A percentile compares a stretch with the other conserved stretches of the same genome.
Evolutionary conservation across 2,329 filamentous ascomycete genomes (phyloP).

Genomic region (Cladophialophora carrionii): DNA sequence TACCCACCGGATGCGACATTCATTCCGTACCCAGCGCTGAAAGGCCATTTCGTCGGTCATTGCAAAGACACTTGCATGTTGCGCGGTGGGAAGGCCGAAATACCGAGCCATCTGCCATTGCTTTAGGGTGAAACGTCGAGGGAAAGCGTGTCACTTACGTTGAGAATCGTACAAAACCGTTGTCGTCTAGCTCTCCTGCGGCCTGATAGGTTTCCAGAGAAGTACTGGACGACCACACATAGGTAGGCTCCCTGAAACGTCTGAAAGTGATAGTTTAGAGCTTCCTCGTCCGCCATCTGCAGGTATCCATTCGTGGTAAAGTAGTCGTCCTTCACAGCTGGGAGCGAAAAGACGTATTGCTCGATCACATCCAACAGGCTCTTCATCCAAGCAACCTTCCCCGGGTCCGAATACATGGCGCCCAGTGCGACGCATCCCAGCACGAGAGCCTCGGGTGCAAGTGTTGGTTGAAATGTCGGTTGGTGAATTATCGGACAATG

Average conservation of each 20-base stretch:
- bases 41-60: constrained; percentile 41
- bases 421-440: constrained; percentile 50
- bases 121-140: constrained; percentile 1
- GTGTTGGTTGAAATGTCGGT: constrained; percentile 48
- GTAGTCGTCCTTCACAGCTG: constrained; percentile 44
- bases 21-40: constrained; percentile 49
- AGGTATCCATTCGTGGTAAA: constrained; percentile 46
- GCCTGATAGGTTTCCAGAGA: constrained; percentile 47
- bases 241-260: constrained; percentile 50
- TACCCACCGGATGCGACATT: constrained; percentile 49
- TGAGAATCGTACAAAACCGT: constrained; percentile 48
- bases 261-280: constrained; percentile 46
- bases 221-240: constrained; percentile 50
- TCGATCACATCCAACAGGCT: constrained; percentile 44
- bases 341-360: constrained; percentile 38
- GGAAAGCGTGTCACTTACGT: constrained; percentile 40
- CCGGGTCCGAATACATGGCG: constrained; percentile 48
- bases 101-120: constrained; percentile 45
- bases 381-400: constrained; percentile 31
- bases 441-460: constrained; percentile 46
- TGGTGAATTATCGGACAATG: constrained; percentile 51
- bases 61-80: constrained; percentile 45
- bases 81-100: constrained; percentile 45
- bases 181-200: constrained; percentile 51
- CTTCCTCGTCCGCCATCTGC: constrained; percentile 37